phyloP scores from a whole-genome alignment of 2,329 filamentous ascomycete genomes.

The Polytolypa hystricis region DNA sequence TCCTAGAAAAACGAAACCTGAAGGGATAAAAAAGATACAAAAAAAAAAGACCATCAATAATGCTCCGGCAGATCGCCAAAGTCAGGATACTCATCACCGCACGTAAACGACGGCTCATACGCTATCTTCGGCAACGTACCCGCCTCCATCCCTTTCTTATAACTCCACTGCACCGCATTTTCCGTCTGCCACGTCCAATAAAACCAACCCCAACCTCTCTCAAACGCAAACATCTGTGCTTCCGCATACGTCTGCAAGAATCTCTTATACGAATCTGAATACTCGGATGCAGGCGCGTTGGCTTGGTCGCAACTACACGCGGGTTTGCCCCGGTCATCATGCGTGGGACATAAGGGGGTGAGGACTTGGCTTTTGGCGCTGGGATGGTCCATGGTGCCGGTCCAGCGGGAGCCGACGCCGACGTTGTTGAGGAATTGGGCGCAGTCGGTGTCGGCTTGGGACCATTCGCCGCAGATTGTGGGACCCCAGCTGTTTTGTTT shows the following conservation, averaged over 20 bases:
- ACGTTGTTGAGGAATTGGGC: conserved; percentile 80
- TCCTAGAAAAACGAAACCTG: neutral
- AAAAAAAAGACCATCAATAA: conserved; percentile 23
- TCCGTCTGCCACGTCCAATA: conserved; percentile 99
- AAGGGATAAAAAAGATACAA: conserved; percentile 3
- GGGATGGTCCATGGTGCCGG: conserved; percentile 61
- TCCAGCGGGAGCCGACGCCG: conserved; percentile 78
- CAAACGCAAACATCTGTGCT: conserved; percentile 91
- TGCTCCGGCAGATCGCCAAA: conserved; percentile 34
- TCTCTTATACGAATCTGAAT: conserved; percentile 64
- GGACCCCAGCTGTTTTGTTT: conserved; percentile 58
- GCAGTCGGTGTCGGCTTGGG: conserved; percentile 94
- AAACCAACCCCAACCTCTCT: conserved; percentile 93
- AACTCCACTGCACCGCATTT: conserved; percentile 74
- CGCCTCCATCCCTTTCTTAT: conserved; percentile 57
- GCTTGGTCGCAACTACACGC: conserved; percentile 64
- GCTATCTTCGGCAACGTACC: conserved; percentile 71
- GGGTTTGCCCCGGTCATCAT: conserved; percentile 34
- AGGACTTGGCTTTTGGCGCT: conserved; percentile 46
- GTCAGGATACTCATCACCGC: conserved; percentile 38
- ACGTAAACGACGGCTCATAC: conserved; percentile 60
- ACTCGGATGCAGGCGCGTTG: conserved; percentile 60
- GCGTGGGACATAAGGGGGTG: conserved; percentile 61
- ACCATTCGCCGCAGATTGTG: conserved; percentile 94
- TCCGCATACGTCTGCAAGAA: conserved; percentile 86